Evolutionary conservation across 2,329 filamentous ascomycete genomes (phyloP), one percentile per base, ranked within the genome.

Genomic region (Nectriaceae sp.): DNA sequence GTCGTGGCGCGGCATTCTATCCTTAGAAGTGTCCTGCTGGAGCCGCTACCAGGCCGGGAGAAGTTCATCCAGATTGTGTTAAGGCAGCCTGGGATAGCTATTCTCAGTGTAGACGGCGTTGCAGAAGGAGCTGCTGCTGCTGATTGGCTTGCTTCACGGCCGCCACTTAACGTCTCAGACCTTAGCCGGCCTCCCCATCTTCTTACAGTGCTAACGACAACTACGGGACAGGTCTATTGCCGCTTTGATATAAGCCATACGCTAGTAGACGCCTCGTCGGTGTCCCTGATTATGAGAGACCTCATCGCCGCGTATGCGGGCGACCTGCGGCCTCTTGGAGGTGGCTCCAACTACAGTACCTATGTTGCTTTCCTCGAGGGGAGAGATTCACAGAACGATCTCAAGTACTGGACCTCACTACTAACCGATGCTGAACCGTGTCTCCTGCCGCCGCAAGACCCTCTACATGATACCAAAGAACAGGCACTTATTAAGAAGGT

Each of bases 21-120:
- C 2, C 60, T 64, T 4, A 56, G 62, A 5, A 64, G 61, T 0
- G 36, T 50, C 3, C 61, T 64, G 29, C 8, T 59, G 2, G 50
- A 48, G 2, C 47, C 43, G 10, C 13, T 50, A 1, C 8, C 55
- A 2, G 36, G 59, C 1, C 50, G 56, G 3, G 49, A 43, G 0
- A 11, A 11, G 1, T 51, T 62, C 3, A 24, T 48, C 11, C 61
- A 64, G 20, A 40, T 64, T 0, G 59, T 64, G n/a, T 47, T 64
- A 0, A 56, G 36, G 21, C 31, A 45, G 0, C 20, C 53, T 13
- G 4, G 6, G 2, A 39, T 40, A 4, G 36, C 41, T 2, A 11
- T 54, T 0, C 29, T 21, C 2, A 24, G 44, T 11, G 0, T 50
- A 1, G 42, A 57, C 11, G 49, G 55, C 13, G 26, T 37, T 11